Evolutionary conservation across 208 protist species (phyloP).

Genomic region (Leishmania aethiopica): DNA sequence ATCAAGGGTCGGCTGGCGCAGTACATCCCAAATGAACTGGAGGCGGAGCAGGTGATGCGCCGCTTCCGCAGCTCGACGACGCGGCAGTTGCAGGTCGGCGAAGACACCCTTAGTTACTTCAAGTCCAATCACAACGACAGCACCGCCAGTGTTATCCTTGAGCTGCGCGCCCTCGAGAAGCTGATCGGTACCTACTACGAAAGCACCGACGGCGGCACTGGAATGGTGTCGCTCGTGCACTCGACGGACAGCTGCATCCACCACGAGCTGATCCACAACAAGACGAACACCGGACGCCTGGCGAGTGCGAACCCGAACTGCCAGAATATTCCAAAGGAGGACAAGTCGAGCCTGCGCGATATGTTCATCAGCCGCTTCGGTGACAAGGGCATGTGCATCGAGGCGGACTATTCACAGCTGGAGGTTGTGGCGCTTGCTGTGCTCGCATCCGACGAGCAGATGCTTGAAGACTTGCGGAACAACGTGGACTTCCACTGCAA

Average conservation of each 20-base stretch:
- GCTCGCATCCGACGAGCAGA: conserved; percentile 89
- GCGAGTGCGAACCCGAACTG: conserved; percentile 92
- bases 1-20: conserved; percentile 68
- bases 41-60: conserved; percentile 84
- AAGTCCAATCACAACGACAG: conserved; percentile 78
- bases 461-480: conserved; percentile 90
- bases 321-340: conserved; percentile 94
- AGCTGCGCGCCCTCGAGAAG: conserved; percentile 89
- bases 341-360: conserved; percentile 87
- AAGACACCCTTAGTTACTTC: conserved; percentile 90
- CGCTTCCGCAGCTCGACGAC: conserved; percentile 80
- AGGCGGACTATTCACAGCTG: conserved; percentile 94
- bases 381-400: conserved; percentile 90
- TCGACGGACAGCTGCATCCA: conserved; percentile 91
- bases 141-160: conserved; percentile 78
- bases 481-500: conserved; percentile 94
- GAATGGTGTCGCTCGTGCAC: conserved; percentile 93
- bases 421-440: conserved; percentile 92
- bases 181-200: conserved; percentile 94
- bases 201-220: conserved; percentile 86
- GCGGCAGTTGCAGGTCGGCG: conserved; percentile 87
- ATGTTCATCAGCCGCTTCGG: conserved; percentile 92
- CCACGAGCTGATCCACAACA: conserved; percentile 94
- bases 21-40: conserved; percentile 81
- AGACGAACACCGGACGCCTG: conserved; percentile 89